Evolutionary conservation across 2,329 filamentous ascomycete species (phyloP), one percentile per base, ranked within the genome.

Genomic region (Aspergillus ochraceoroseus): DNA sequence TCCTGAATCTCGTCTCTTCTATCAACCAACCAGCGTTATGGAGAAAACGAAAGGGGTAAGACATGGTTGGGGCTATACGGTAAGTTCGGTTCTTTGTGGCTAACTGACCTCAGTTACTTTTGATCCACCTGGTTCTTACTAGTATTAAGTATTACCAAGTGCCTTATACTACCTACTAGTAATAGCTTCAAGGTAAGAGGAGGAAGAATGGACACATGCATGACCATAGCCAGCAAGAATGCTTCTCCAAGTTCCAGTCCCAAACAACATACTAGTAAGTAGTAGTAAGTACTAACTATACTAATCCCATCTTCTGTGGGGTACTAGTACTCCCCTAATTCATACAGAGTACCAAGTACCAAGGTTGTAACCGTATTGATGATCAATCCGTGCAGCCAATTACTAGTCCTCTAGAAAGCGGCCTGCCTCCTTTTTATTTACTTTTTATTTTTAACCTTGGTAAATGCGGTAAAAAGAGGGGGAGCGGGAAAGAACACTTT

Each of bases 21-120:
- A 15, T 39, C n/a, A 35, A 35, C 44, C 46, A 49, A 47, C 46
- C 40, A 42, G 37, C 45, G 29, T 37, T 41, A 42, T 40, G 42
- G 19, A 34, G 33, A 13, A 31, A 25, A 32, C 34, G 38, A 41
- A 44, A 42, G 44, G 41, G 41, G 43, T 46, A 48, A 48, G 46
- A 46, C 46, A 48, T 39, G 12, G 30, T 40, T 29, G 45, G 35
- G 38, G 38, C 38, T 46, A 39, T 44, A 43, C 31, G 28, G 38
- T 41, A 41, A 41, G 17, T 25, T 28, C 20, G 32, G 41, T 36
- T 32, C 17, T 38, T 17, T 12, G 32, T 41, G 30, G 34, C 42
- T 41, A 33, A 19, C 30, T 32, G 30, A n/a, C n/a, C n/a, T n/a
- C n/a, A n/a, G n/a, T n/a, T n/a, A n/a, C n/a, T n/a, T n/a, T n/a